Evolutionary conservation across 257 asterid species (phyloP).

Genomic region (Pogostemon cablin): DNA sequence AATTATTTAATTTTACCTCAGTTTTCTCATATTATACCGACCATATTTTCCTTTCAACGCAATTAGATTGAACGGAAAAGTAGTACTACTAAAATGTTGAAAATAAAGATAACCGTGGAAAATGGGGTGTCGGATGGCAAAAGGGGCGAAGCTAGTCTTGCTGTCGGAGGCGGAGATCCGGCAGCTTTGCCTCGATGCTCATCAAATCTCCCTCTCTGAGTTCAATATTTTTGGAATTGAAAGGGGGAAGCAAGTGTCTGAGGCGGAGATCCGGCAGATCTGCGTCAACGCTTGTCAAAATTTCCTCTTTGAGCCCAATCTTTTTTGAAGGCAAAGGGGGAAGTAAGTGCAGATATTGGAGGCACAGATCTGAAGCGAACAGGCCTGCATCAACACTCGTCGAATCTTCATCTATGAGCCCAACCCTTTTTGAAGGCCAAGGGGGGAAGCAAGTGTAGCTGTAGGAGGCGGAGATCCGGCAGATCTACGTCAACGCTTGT

Average conservation of each 20-base stretch:
- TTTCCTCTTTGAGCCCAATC: conserved; percentile 43
- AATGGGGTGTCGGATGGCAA: conserved; percentile 76
- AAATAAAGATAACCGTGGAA: conserved; percentile 82
- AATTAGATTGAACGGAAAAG: conserved; percentile 13
- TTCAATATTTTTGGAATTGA: too few species aligned
- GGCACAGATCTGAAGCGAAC: too few species aligned
- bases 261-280: too few species aligned
- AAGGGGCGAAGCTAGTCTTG: conserved; percentile 82
- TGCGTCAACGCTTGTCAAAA: too few species aligned
- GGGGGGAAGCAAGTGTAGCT: conserved; percentile 91
- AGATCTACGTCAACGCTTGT: conserved; percentile 86
- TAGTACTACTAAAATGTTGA: conserved; percentile 46
- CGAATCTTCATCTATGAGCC: too few species aligned
- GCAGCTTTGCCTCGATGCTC: conserved; percentile 86
- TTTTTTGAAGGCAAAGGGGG: conserved; percentile 11
- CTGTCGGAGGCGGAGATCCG: conserved; percentile 95
- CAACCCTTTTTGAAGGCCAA: conserved; percentile 63
- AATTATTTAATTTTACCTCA: too few species aligned
- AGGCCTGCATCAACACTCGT: too few species aligned
- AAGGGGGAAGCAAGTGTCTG: too few species aligned
- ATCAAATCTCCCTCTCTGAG: conserved; percentile 72
- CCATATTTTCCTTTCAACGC: not conserved
- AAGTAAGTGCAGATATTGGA: too few species aligned
- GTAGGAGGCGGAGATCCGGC: conserved; percentile 94
- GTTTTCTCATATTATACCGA: too few species aligned